These are phyloP conservation scores for Schizophyllum commune DNA, from an alignment of 1,284 basidiomycete genomes.

Conservation along the genomic window DNA sequence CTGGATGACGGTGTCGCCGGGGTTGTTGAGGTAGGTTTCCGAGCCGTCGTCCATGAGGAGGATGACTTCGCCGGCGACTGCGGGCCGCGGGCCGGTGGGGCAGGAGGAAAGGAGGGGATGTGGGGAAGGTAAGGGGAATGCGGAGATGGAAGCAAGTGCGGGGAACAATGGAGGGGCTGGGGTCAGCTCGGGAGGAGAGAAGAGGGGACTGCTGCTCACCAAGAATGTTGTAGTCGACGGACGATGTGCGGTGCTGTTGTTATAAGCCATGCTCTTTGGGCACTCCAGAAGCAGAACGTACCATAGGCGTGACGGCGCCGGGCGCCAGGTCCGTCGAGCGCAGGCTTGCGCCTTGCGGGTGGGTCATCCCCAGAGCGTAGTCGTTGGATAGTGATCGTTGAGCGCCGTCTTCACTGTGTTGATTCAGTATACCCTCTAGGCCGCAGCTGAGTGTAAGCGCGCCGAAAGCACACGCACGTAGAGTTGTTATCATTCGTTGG, in stretches of 20 bases:
- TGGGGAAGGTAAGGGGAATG: neutral
- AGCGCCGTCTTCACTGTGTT: conserved; percentile 42
- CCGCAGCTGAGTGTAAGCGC: too few species aligned
- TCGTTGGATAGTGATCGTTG: conserved; percentile 28
- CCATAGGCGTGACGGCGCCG: conserved; percentile 42
- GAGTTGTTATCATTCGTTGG: conserved; percentile 50
- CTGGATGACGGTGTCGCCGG: conserved; percentile 51
- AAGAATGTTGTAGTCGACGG: conserved; percentile 55
- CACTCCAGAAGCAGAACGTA: conserved; percentile 17
- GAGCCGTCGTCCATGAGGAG: conserved; percentile 49
- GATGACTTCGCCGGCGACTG: conserved; percentile 48
- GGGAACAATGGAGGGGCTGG: neutral
- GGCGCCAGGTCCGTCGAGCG: conserved; percentile 53
- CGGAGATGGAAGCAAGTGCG: neutral
- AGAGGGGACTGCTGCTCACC: conserved; percentile 24
- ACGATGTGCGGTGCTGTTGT: conserved; percentile 38
- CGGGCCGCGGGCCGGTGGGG: neutral
- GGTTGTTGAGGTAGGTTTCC: conserved; percentile 44
- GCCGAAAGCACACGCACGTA: conserved; percentile 19
- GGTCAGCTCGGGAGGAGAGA: neutral
- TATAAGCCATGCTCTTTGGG: neutral
- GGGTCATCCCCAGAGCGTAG: conserved; percentile 36
- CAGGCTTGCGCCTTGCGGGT: conserved; percentile 38
- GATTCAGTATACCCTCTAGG: neutral
- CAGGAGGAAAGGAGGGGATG: neutral